phyloP scores from a whole-genome alignment of 2,329 filamentous ascomycete genomes.

The Botrytis porri region DNA sequence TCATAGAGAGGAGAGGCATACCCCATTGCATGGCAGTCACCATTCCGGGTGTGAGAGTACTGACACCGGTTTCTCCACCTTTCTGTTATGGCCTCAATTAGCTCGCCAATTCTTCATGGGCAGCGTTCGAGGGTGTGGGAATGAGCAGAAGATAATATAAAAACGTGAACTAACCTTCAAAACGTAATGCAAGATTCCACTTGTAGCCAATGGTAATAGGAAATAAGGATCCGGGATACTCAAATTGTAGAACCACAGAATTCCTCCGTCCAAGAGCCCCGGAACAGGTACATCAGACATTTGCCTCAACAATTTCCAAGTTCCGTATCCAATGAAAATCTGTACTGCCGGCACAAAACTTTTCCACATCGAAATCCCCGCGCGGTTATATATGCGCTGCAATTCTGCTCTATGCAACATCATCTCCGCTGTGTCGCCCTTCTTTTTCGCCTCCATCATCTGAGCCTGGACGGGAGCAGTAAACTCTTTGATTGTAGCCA shows the following conservation, averaged over 20 bases:
- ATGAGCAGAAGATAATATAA: not conserved
- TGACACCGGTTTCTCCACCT: conserved; percentile 49
- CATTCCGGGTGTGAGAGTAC: conserved; percentile 37
- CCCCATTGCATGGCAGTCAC: conserved; percentile 44
- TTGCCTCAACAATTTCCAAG: conserved; percentile 71
- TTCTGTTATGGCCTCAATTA: conserved; percentile 34
- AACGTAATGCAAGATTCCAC: conserved; percentile 53
- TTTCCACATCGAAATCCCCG: conserved; percentile 53
- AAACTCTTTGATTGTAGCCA: conserved; percentile 58
- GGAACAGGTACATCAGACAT: conserved; percentile 81
- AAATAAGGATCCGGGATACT: conserved; percentile 74
- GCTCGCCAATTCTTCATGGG: not conserved
- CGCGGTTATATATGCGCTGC: conserved; percentile 47
- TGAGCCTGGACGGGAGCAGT: conserved; percentile 54
- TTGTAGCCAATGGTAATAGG: conserved; percentile 64
- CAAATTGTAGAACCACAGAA: conserved; percentile 77
- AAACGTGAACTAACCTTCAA: conserved; percentile 30
- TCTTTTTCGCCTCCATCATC: conserved; percentile 43
- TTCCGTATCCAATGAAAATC: conserved; percentile 72
- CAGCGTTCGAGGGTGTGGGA: not conserved
- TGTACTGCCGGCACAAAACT: conserved; percentile 58
- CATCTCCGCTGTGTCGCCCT: conserved; percentile 47
- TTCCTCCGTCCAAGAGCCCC: conserved; percentile 65
- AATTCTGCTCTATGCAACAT: conserved; percentile 50
- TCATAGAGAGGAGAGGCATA: conserved; percentile 52